phyloP scores from a whole-genome alignment of 371 early-diverging fungal species.

The Apophysomyces trapeziformis region DNA sequence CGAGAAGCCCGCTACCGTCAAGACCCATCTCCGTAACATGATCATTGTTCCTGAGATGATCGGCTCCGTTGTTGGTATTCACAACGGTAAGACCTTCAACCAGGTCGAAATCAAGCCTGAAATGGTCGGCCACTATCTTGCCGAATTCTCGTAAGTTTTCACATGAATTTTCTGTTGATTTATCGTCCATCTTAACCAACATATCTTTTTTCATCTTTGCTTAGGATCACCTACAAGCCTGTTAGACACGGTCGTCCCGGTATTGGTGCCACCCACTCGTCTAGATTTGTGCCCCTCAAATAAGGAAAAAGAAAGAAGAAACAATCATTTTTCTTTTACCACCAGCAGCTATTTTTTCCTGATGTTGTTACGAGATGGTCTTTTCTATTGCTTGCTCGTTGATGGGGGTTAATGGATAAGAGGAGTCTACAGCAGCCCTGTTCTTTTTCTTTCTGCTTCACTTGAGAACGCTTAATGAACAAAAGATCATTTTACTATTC shows the following conservation, averaged over 20 bases:
- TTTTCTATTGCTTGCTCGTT: too few relatives aligned
- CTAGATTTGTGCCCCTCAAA: constrained; percentile 88
- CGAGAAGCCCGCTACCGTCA: constrained; percentile 98
- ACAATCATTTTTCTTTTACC: too few relatives aligned
- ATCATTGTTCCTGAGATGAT: constrained; percentile 99
- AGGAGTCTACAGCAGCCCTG: too few relatives aligned
- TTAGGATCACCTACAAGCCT: constrained; percentile 92
- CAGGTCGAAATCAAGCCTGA: constrained; percentile 99
- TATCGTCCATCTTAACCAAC: neutral
- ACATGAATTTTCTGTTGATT: neutral
- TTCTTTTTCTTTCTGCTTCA: too few relatives aligned
- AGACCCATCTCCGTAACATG: constrained; percentile 99
- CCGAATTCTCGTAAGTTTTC: constrained; percentile 74
- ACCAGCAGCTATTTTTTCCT: too few relatives aligned
- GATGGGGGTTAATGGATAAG: too few relatives aligned
- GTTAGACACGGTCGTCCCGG: constrained; percentile 99
- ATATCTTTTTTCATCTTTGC: neutral
- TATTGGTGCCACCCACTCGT: constrained; percentile 98
- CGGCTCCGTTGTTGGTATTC: constrained; percentile 97
- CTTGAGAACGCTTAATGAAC: too few relatives aligned
- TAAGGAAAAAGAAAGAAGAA: constrained; percentile 32
- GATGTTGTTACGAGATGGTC: too few relatives aligned
- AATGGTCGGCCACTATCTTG: constrained; percentile 99
- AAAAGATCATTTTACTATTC: too few relatives aligned
- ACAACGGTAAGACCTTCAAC: constrained; percentile 99